A percentile compares a stretch with the other conserved stretches of the same genome.
These are phyloP conservation scores for Rugonectria rugulosa DNA, from an alignment of 2,329 filamentous ascomycete species.

Conservation along the genomic window DNA sequence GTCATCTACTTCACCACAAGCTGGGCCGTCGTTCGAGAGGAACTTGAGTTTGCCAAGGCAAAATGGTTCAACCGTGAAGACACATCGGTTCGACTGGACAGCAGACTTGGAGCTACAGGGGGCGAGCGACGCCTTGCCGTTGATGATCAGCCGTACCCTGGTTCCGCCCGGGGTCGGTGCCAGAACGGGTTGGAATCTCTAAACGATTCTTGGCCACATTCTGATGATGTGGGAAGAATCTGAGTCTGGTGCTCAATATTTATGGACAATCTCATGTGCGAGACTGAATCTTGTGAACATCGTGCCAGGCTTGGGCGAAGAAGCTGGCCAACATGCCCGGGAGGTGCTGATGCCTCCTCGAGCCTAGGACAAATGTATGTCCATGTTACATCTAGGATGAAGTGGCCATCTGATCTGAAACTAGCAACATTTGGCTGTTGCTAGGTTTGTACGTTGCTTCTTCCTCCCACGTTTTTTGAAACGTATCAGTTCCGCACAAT, in stretches of 20 bases:
- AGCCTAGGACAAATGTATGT: too few species aligned
- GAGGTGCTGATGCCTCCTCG: too few species aligned
- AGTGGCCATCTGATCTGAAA: neutral
- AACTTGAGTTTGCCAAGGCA: constrained; percentile 27
- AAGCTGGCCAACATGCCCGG: too few species aligned
- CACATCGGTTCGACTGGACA: constrained; percentile 37
- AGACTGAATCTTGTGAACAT: too few species aligned
- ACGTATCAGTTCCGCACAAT: neutral
- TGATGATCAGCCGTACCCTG: constrained; percentile 27
- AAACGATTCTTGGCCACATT: constrained; percentile 13
- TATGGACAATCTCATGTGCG: too few species aligned
- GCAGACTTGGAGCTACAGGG: constrained; percentile 32
- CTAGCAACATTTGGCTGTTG: neutral
- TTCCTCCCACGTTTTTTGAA: neutral
- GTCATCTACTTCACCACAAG: constrained; percentile 77
- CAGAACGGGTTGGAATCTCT: neutral
- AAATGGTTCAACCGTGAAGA: constrained; percentile 16
- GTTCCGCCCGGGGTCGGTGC: neutral
- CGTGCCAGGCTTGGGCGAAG: too few species aligned
- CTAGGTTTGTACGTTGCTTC: neutral
- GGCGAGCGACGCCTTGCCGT: constrained; percentile 32
- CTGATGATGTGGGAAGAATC: neutral
- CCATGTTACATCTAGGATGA: neutral
- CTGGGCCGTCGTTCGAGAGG: constrained; percentile 49
- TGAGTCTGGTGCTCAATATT: neutral